Evolutionary conservation across 2,329 filamentous ascomycete species (phyloP).

Genomic region (Colletotrichum musae): DNA sequence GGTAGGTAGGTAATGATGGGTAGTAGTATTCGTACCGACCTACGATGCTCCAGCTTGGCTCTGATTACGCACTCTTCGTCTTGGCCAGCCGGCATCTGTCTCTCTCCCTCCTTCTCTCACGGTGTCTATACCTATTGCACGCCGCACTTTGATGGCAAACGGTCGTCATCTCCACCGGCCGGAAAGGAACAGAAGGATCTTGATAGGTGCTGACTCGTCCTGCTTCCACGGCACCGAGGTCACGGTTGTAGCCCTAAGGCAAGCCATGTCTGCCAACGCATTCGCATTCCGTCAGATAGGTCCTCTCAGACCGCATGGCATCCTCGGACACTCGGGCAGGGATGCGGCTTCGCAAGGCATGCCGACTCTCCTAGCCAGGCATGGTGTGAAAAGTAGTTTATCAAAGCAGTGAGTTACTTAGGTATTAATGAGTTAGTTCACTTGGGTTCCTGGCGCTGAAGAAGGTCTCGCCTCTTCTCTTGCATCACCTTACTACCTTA

Average conservation of each 20-base stretch:
- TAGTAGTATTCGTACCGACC: not conserved
- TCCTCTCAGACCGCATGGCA: slow-evolving; percentile 9
- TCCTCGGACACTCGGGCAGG: not conserved
- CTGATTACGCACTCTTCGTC: slow-evolving; percentile 28
- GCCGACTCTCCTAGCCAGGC: no score
- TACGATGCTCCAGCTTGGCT: not conserved
- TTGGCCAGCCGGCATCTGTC: slow-evolving; percentile 5
- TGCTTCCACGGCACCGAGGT: slow-evolving; percentile 15
- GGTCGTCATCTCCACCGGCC: slow-evolving; percentile 10
- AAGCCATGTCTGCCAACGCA: slow-evolving; percentile 41
- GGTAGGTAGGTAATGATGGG: no score
- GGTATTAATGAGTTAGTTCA: no score
- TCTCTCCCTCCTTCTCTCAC: not conserved
- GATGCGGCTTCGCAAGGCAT: slow-evolving; percentile 21
- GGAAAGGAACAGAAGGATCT: not conserved
- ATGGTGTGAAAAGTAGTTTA: no score
- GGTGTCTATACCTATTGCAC: not conserved
- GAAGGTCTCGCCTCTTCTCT: not conserved
- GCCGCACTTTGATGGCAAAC: not conserved
- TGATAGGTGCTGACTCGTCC: slow-evolving; percentile 33
- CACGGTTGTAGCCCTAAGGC: slow-evolving; percentile 37
- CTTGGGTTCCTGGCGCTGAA: no score
- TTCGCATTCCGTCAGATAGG: slow-evolving; percentile 10
- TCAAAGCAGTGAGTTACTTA: no score
- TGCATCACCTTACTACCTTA: not conserved